phyloP scores from a whole-genome alignment of 306 rosid species.

The Casuarina glauca region DNA sequence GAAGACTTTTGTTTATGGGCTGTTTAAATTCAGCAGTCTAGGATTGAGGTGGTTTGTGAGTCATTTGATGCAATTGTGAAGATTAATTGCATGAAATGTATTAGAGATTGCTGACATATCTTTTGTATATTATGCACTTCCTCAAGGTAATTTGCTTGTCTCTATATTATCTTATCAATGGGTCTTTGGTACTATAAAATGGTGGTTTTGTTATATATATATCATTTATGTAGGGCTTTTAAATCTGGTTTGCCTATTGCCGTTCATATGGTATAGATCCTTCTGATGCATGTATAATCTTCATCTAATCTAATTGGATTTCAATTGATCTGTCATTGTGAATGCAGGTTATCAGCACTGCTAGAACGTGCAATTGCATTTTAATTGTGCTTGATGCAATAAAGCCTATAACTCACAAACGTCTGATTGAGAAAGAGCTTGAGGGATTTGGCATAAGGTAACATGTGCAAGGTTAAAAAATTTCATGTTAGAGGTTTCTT shows the following conservation, averaged over 20 bases:
- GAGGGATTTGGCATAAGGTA: constrained; percentile 99
- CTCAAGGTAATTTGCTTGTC: neutral
- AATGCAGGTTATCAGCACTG: constrained; percentile 94
- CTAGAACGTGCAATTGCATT: constrained; percentile 98
- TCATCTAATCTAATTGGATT: constrained; percentile 8
- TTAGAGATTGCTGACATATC: neutral
- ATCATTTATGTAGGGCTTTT: neutral
- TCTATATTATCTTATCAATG: neutral
- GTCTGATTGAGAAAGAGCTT: constrained; percentile 92
- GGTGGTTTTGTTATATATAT: neutral
- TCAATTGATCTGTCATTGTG: constrained; percentile 25
- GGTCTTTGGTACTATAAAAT: neutral
- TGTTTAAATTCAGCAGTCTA: neutral
- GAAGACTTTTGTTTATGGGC: neutral
- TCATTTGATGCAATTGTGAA: neutral
- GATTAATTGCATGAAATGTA: neutral
- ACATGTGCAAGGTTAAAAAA: constrained; percentile 22
- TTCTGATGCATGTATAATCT: constrained; percentile 12
- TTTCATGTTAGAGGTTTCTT: constrained; percentile 13
- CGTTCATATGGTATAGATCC: constrained; percentile 10
- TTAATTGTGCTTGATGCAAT: constrained; percentile 97
- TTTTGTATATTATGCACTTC: neutral
- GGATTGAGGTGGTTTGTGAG: neutral
- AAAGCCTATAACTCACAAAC: constrained; percentile 97
- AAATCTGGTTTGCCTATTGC: neutral